Evolutionary conservation across 352 stramenopile species (phyloP).

Genomic region (Globisporangium orthogonon): DNA sequence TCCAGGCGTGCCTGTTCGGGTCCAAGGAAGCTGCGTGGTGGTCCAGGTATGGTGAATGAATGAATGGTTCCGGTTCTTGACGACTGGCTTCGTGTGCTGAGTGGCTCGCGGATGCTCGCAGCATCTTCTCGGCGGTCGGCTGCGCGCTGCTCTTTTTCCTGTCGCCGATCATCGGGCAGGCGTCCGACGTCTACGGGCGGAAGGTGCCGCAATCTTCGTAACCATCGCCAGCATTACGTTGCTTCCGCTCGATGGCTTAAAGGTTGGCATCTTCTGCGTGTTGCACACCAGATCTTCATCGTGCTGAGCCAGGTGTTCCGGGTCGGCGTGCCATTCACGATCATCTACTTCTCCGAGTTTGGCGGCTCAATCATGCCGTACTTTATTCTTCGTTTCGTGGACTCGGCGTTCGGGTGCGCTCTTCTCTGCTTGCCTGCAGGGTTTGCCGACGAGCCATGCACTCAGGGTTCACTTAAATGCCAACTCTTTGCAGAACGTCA

Average conservation of each 20-base stretch:
- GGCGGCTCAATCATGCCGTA: slow-evolving; percentile 52
- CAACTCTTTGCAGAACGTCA: slow-evolving; percentile 26
- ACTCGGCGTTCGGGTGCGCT: slow-evolving; percentile 44
- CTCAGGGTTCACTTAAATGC: background rate
- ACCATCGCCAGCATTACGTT: too few species aligned
- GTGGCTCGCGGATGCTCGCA: slow-evolving; percentile 4
- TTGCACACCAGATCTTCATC: slow-evolving; percentile 35
- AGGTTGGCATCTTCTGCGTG: too few species aligned
- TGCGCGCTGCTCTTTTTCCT: slow-evolving; percentile 58
- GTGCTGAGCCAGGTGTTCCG: slow-evolving; percentile 57
- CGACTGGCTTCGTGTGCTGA: too few species aligned
- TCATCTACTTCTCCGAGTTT: slow-evolving; percentile 63
- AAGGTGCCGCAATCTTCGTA: slow-evolving; percentile 32
- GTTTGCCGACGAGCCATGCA: background rate
- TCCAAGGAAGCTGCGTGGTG: slow-evolving; percentile 68
- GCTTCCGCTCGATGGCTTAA: too few species aligned
- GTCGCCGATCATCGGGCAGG: slow-evolving; percentile 63
- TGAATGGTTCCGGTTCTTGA: too few species aligned
- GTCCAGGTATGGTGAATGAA: slow-evolving; percentile 25
- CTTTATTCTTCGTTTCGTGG: slow-evolving; percentile 48
- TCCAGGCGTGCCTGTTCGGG: slow-evolving; percentile 48
- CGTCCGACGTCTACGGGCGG: slow-evolving; percentile 66
- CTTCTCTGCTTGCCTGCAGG: background rate
- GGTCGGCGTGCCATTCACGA: slow-evolving; percentile 52
- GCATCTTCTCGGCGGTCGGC: slow-evolving; percentile 58